A percentile compares a stretch with the other conserved stretches of the same genome.
phyloP scores from a whole-genome alignment of 495 filamentous ascomycete species.

The Cetradonia linearis region DNA sequence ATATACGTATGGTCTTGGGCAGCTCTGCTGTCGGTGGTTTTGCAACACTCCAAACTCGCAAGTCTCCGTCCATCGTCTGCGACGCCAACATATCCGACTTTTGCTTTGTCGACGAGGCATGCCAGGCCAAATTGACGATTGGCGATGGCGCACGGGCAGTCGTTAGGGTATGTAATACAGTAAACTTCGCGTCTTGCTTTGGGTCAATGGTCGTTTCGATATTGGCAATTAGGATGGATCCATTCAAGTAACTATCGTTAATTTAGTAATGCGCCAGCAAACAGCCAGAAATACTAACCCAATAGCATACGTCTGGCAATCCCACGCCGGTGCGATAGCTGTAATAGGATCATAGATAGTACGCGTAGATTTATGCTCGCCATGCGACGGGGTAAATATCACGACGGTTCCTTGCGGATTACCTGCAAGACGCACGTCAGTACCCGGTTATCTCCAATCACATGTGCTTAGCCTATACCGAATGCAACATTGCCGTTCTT shows the following conservation, averaged over 20 bases:
- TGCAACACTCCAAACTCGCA: constrained; percentile 93
- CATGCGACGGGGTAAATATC: constrained; percentile 84
- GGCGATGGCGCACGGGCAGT: constrained; percentile 75
- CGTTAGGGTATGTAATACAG: constrained; percentile 84
- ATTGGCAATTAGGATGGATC: constrained; percentile 80
- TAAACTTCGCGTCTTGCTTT: constrained; percentile 44
- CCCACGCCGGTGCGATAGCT: constrained; percentile 77
- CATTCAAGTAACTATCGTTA: constrained; percentile 72
- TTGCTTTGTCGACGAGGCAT: constrained; percentile 91
- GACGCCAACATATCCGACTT: constrained; percentile 97
- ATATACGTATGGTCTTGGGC: constrained; percentile 72
- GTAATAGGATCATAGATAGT: constrained; percentile 93
- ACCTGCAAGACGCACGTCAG: constrained; percentile 42
- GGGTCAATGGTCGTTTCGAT: constrained; percentile 56
- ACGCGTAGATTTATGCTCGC: constrained; percentile 83
- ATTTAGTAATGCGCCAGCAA: constrained; percentile 26
- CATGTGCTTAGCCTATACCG: constrained; percentile 44
- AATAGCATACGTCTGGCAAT: constrained; percentile 94
- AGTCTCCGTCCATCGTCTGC: constrained; percentile 82
- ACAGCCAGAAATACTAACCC: constrained; percentile 48
- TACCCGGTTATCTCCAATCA: constrained; percentile 13
- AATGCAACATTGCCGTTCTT: constrained; percentile 94
- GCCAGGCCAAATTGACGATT: constrained; percentile 87
- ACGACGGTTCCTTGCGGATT: constrained; percentile 88
- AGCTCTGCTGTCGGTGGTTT: constrained; percentile 69